phyloP scores from a whole-genome alignment of 352 stramenopile genomes.

The Blastocystis sp. region DNA sequence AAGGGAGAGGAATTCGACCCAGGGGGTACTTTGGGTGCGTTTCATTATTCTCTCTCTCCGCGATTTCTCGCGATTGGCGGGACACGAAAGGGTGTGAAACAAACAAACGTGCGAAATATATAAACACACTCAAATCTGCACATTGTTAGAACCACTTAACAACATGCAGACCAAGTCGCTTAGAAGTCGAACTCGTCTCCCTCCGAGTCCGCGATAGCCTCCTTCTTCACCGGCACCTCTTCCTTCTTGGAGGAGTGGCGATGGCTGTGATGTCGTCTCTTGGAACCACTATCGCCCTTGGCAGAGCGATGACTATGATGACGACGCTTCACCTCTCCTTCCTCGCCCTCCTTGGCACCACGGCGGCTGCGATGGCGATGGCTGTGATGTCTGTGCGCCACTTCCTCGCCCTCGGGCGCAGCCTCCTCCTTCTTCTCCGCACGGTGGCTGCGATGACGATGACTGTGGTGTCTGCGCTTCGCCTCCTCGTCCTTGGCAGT shows the following conservation, averaged over 20 bases:
- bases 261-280: slow-evolving; percentile 12
- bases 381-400: neutral
- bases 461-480: neutral
- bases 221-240: slow-evolving; percentile 2
- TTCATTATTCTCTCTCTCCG: neutral
- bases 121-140: neutral
- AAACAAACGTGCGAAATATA: neutral
- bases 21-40: neutral
- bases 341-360: neutral
- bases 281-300: neutral
- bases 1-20: neutral
- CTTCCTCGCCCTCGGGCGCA: neutral
- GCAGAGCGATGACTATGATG: neutral
- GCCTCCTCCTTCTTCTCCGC: neutral
- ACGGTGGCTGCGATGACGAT: slow-evolving; percentile 21
- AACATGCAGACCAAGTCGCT: slow-evolving; percentile 4
- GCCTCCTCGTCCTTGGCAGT: neutral
- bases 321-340: neutral
- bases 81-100: neutral
- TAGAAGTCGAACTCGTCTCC: slow-evolving; percentile 21
- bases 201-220: neutral
- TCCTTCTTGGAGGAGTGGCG: slow-evolving; percentile 11
- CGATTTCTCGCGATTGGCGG: neutral
- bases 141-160: slow-evolving; percentile 69
- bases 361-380: neutral